These are phyloP conservation scores for Candida succiphila DNA, from an alignment of 805 yeast species.

Conservation along the genomic window DNA sequence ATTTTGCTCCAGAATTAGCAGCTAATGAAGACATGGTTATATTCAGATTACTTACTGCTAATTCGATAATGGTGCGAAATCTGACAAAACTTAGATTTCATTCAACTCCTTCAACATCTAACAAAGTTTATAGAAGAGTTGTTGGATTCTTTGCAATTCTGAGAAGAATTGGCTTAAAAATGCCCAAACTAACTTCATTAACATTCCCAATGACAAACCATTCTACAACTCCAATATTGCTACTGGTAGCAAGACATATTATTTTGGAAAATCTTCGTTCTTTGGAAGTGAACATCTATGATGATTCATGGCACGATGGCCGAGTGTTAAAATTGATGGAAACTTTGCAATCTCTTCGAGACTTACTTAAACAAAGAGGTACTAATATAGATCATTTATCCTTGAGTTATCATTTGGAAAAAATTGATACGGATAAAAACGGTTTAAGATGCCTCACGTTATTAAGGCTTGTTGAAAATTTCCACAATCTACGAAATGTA, in stretches of 20 bases:
- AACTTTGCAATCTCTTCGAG: slow-evolving; percentile 17
- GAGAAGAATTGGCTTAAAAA: slow-evolving; percentile 17
- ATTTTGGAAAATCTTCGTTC: slow-evolving; percentile 19
- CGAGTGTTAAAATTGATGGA: slow-evolving; percentile 14
- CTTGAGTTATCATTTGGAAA: slow-evolving; percentile 14
- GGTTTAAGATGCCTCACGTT: slow-evolving; percentile 22
- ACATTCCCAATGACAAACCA: slow-evolving; percentile 22
- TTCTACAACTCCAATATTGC: slow-evolving; percentile 19
- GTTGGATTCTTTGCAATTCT: slow-evolving; percentile 25
- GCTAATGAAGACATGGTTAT: slow-evolving; percentile 24
- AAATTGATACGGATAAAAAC: slow-evolving; percentile 20
- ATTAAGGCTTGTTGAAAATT: slow-evolving; percentile 18
- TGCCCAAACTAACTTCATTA: slow-evolving; percentile 15
- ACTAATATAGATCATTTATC: slow-evolving; percentile 12
- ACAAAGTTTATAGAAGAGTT: slow-evolving; percentile 20
- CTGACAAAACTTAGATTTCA: slow-evolving; percentile 17
- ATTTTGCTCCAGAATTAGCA: slow-evolving; percentile 18
- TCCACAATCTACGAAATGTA: slow-evolving; percentile 10
- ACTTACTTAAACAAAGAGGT: slow-evolving; percentile 15
- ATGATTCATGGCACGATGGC: slow-evolving; percentile 15
- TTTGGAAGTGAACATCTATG: slow-evolving; percentile 19
- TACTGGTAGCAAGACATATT: slow-evolving; percentile 18
- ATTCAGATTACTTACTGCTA: slow-evolving; percentile 17
- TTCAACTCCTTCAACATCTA: slow-evolving; percentile 12
- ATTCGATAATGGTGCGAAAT: slow-evolving; percentile 15